Base-by-base conservation (phyloP, 192 early-diverging fungal species). In the Coemansia sp. region DNA sequence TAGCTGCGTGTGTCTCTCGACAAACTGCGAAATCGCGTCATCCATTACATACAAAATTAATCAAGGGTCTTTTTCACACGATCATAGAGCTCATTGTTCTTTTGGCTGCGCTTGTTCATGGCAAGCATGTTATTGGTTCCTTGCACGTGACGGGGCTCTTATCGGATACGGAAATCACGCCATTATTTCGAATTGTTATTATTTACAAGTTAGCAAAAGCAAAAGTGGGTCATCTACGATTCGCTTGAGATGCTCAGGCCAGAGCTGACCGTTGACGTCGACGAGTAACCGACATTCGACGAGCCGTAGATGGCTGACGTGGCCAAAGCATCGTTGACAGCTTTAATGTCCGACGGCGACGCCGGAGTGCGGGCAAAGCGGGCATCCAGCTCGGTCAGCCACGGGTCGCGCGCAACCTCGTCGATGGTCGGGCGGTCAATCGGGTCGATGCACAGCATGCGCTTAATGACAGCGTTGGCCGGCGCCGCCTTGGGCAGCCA, bases 401-500 rank as follows among this genome's bases (percentile, higher is more conserved):
- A 96, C 57, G 85, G 79, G 68, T 93, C 88, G 27, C 73, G 68
- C 56, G 91, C 63, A 6, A 95, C 89, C 43, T 85, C 85, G 25
- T 90, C 86, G 56, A 95, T 92, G 24, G 86, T 91, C 2, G 90
- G 88, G 14, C 95, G 86, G 17, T 82, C 83, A 9, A 77, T 70
- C 25, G 87, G 77, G 62, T 94, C 88, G 14, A 88, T 83, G 25
- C 84, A 68, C 75, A 97, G 81, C 88, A 94, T 91, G 71, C 73
- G 66, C 60, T 85, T 82, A 58, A 96, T 82, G 47, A 93, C 49
- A 0, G 67, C 25, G 48, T 72, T 73, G 23, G 79, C 70, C 1
- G 79, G 66, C 15, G 57, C 69, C 56, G 37, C 25, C 53, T 66
- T 62, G 38, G 73, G 67, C 70, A 84, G 72, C 78, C 82, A 81